These are phyloP conservation scores for Achaetomium macrosporum DNA, from an alignment of 2,329 filamentous ascomycete genomes.

Conservation along the genomic window DNA sequence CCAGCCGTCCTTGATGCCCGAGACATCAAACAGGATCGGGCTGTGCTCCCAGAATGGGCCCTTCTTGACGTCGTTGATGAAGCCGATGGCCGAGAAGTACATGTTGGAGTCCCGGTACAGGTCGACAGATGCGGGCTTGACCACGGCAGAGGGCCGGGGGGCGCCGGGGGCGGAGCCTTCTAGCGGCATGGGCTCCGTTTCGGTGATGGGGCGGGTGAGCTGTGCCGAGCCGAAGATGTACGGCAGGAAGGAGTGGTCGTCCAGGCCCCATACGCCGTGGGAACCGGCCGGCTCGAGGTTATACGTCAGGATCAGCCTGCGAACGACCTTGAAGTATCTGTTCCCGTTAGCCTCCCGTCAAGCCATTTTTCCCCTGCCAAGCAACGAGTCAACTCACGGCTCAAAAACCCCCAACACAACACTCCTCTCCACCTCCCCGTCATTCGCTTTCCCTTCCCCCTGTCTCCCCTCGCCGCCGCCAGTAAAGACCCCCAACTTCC, in stretches of 20 bases:
- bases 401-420: constrained; percentile 81
- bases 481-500: constrained; percentile 78
- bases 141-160: constrained; percentile 65
- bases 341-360: constrained; percentile 3
- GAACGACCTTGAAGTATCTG: constrained; percentile 74
- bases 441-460: constrained; percentile 31
- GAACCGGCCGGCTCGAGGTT: constrained; percentile 92
- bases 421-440: constrained; percentile 61
- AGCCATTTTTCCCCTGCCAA: not conserved
- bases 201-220: constrained; percentile 65
- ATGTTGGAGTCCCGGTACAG: constrained; percentile 64
- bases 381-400: constrained; percentile 53
- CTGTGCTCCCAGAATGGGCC: constrained; percentile 98
- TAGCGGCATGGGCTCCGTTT: constrained; percentile 58
- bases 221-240: constrained; percentile 96
- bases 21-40: constrained; percentile 89
- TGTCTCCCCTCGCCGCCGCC: constrained; percentile 40
- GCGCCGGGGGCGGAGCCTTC: constrained; percentile 72
- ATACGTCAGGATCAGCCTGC: constrained; percentile 81
- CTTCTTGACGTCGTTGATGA: constrained; percentile 95
- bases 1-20: constrained; percentile 88
- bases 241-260: constrained; percentile 89
- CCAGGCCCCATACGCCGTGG: constrained; percentile 97
- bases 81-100: constrained; percentile 93
- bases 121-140: constrained; percentile 58